These are phyloP conservation scores for Dalechampia spathulata DNA, from an alignment of 441 rosid genomes.

Conservation along the genomic window DNA sequence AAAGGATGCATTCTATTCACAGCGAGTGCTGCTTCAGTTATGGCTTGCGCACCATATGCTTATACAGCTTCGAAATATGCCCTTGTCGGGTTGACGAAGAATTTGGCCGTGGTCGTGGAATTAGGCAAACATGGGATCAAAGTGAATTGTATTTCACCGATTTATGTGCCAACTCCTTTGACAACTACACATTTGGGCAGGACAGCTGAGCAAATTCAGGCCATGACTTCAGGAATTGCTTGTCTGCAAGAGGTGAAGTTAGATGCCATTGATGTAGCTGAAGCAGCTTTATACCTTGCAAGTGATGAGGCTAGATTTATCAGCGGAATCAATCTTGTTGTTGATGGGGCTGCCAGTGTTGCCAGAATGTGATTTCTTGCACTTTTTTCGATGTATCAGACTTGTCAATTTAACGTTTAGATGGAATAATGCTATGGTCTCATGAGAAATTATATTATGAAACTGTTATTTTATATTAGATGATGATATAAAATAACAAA, in stretches of 20 bases:
- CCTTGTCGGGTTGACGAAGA: not conserved
- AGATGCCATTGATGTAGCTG: constrained; percentile 1
- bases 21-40: constrained; percentile 9
- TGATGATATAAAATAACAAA: too few species aligned
- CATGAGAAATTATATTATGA: too few species aligned
- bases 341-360: not conserved
- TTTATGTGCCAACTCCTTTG: not conserved
- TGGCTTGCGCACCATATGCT: not conserved
- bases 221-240: not conserved
- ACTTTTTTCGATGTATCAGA: too few species aligned
- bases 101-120: not conserved
- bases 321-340: not conserved
- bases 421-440: too few species aligned
- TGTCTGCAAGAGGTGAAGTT: not conserved
- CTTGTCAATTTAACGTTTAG: too few species aligned
- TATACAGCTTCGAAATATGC: constrained; percentile 11
- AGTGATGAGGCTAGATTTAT: constrained; percentile 8
- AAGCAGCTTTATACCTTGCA: constrained; percentile 7
- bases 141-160: constrained; percentile 7
- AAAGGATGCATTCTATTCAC: constrained; percentile 29
- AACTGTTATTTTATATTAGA: too few species aligned
- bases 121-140: constrained; percentile 5
- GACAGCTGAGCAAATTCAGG: not conserved
- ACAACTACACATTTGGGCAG: not conserved
- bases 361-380: not conserved